These are phyloP conservation scores for Endoconidiophora polonica DNA, from an alignment of 2,329 filamentous ascomycete genomes.

Conservation along the genomic window DNA sequence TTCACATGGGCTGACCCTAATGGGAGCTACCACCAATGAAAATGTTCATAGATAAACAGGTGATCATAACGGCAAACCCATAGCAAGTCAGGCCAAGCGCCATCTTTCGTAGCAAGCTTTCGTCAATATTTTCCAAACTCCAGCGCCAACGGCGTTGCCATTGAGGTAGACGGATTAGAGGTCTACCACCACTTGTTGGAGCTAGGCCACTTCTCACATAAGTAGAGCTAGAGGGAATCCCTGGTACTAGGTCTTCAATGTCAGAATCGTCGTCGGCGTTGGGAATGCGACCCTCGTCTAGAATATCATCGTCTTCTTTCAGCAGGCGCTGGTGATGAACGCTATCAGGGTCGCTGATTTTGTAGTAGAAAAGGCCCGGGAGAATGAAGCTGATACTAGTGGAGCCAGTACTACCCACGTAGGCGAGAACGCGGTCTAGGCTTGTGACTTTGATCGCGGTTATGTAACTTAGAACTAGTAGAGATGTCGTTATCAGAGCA, in stretches of 20 bases:
- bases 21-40: conserved; percentile 6
- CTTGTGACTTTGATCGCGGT: conserved; percentile 83
- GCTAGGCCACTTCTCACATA: background rate
- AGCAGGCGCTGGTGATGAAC: conserved; percentile 69
- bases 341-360: conserved; percentile 83
- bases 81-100: conserved; percentile 67
- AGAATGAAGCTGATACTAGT: conserved; percentile 96
- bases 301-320: conserved; percentile 82
- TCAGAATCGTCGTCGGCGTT: conserved; percentile 24
- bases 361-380: conserved; percentile 94
- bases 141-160: conserved; percentile 40
- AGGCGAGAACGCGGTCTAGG: conserved; percentile 80
- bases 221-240: background rate
- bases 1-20: background rate
- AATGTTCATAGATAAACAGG: conserved; percentile 72
- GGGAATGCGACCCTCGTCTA: conserved; percentile 39
- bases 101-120: conserved; percentile 49
- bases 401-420: conserved; percentile 85
- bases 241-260: background rate
- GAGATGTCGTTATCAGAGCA: conserved; percentile 69
- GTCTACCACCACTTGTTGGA: conserved; percentile 14
- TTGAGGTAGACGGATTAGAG: conserved; percentile 23
- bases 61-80: conserved; percentile 72
- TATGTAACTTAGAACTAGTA: conserved; percentile 71
- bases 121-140: conserved; percentile 47